These are phyloP conservation scores for Malassezia nana DNA, from an alignment of 1,284 basidiomycete species.

Conservation along the genomic window DNA sequence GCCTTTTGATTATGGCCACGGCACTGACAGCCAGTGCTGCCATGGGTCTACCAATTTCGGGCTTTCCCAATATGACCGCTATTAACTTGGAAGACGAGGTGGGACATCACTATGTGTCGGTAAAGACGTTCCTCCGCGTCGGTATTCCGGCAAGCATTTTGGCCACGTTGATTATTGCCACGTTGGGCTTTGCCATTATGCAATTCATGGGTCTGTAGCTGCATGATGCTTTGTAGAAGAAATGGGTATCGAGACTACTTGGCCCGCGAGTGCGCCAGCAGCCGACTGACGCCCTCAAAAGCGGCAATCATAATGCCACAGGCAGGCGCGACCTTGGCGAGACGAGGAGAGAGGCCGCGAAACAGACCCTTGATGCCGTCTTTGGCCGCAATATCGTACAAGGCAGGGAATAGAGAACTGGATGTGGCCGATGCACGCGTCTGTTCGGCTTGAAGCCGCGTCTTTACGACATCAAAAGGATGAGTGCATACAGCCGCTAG, in stretches of 20 bases:
- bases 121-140: constrained; percentile 75
- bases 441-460: constrained; percentile 61
- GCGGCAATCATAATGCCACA: constrained; percentile 96
- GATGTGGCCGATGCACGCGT: neutral
- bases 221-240: neutral
- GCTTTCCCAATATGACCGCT: constrained; percentile 68
- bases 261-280: constrained; percentile 7
- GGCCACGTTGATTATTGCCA: constrained; percentile 56
- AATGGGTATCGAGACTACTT: neutral
- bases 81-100: constrained; percentile 88
- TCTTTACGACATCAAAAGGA: constrained; percentile 94
- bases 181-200: constrained; percentile 42
- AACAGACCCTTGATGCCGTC: constrained; percentile 74
- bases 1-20: constrained; percentile 54
- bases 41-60: constrained; percentile 96
- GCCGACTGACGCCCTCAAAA: constrained; percentile 62
- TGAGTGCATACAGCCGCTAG: constrained; percentile 79
- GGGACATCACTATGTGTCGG: constrained; percentile 58
- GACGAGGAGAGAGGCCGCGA: constrained; percentile 73
- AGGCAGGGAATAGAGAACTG: constrained; percentile 46
- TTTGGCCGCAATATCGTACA: constrained; percentile 61
- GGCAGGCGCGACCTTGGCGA: constrained; percentile 94
- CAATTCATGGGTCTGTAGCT: constrained; percentile 18
- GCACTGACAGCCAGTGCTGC: constrained; percentile 85
- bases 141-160: constrained; percentile 83